phyloP scores from a whole-genome alignment of 1,284 basidiomycete species.

The Lignosus rhinocerotis region DNA sequence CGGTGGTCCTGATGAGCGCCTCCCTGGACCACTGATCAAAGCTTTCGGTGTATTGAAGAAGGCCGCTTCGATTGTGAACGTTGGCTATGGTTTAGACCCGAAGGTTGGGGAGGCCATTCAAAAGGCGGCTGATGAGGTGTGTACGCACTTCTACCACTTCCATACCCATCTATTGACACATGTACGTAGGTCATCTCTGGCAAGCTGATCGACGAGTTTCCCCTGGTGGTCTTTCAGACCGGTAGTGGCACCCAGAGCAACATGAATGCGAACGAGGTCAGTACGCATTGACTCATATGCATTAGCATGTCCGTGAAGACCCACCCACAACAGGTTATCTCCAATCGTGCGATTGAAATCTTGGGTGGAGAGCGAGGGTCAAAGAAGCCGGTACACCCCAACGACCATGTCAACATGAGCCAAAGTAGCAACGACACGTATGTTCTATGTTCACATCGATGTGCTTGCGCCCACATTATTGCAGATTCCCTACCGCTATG shows the following conservation, averaged over 20 bases:
- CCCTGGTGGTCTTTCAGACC: conserved; percentile 98
- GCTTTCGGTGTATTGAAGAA: conserved; percentile 99
- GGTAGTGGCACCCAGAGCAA: conserved; percentile 99
- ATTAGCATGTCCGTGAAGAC: background rate
- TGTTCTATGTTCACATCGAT: conserved; percentile 22
- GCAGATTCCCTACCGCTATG: conserved; percentile 98
- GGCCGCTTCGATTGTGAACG: conserved; percentile 93
- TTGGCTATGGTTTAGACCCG: conserved; percentile 87
- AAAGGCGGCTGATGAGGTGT: conserved; percentile 90
- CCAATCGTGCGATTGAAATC: conserved; percentile 97
- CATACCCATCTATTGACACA: background rate
- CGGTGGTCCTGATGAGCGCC: conserved; percentile 89
- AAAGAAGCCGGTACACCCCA: conserved; percentile 98
- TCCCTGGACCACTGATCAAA: conserved; percentile 94
- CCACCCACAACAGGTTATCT: conserved; percentile 73
- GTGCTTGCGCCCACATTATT: background rate
- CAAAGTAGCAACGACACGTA: conserved; percentile 99
- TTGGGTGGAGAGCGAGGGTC: conserved; percentile 95
- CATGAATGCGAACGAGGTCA: conserved; percentile 98
- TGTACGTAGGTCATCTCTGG: conserved; percentile 85
- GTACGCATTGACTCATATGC: background rate
- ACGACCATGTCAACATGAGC: conserved; percentile 99
- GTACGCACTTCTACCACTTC: conserved; percentile 20
- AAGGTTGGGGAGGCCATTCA: conserved; percentile 91
- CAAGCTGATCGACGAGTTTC: conserved; percentile 94